Evolutionary conservation across 768 basidiomycete genomes (phyloP).

Genomic region (Xerocomus potaroensis): DNA sequence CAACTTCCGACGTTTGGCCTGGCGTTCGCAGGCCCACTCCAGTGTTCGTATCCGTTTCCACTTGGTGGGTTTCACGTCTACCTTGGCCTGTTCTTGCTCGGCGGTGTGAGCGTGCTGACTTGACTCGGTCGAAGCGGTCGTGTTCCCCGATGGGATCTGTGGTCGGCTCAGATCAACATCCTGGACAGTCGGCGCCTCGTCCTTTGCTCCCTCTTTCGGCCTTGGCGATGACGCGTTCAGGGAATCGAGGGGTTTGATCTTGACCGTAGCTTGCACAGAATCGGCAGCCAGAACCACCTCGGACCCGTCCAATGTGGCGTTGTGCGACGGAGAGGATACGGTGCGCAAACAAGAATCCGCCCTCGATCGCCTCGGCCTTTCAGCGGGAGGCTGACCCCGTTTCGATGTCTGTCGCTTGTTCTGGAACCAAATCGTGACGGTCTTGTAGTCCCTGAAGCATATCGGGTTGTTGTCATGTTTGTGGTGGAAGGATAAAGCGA

Average conservation of each 20-base stretch:
- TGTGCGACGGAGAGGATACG: conserved; percentile 30
- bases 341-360: conserved; percentile 21
- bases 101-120: not conserved
- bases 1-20: conserved; percentile 34
- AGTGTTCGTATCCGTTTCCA: conserved; percentile 32
- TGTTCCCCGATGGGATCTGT: not conserved
- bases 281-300: not conserved
- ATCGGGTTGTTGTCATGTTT: not conserved
- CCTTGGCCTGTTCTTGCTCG: conserved; percentile 11
- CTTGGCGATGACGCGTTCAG: conserved; percentile 14
- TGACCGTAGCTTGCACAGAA: conserved; percentile 8
- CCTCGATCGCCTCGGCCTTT: conserved; percentile 1
- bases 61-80: not conserved
- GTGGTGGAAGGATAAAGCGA: too few relatives aligned
- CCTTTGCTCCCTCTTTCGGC: conserved; percentile 1
- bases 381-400: conserved; percentile 14
- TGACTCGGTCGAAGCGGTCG: conserved; percentile 1
- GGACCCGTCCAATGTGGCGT: conserved; percentile 19
- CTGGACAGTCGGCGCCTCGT: not conserved
- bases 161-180: not conserved
- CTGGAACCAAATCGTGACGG: conserved; percentile 75
- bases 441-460: conserved; percentile 38
- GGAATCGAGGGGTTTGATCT: conserved; percentile 21
- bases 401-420: conserved; percentile 65
- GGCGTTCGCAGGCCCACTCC: conserved; percentile 44